phyloP scores from a whole-genome alignment of 2,329 filamentous ascomycete species.

The Atkinsonella hypoxylon region DNA sequence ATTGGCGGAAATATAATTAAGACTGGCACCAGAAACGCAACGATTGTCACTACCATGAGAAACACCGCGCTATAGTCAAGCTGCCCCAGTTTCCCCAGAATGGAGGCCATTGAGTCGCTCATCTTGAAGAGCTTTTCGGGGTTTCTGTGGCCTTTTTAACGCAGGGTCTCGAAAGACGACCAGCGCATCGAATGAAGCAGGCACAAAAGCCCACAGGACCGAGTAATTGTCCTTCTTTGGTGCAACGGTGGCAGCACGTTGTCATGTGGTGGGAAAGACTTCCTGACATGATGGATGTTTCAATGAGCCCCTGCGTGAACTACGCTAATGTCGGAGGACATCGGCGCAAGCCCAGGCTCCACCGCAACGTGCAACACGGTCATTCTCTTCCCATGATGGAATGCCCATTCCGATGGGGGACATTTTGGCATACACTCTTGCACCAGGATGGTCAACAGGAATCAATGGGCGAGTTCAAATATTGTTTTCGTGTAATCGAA shows the following conservation, averaged over 20 bases:
- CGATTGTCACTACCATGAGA: constrained; percentile 30
- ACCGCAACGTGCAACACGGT: no score
- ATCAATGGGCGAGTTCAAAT: no score
- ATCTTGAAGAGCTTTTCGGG: not conserved
- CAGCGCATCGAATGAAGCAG: no score
- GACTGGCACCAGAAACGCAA: constrained; percentile 41
- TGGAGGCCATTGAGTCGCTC: not conserved
- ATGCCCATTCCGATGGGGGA: no score
- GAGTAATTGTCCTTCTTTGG: no score
- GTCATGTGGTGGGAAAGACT: not conserved
- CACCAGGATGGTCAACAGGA: no score
- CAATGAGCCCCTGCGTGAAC: not conserved
- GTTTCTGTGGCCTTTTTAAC: not conserved
- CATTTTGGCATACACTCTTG: no score
- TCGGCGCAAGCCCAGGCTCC: no score
- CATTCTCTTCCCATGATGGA: no score
- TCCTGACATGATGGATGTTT: not conserved
- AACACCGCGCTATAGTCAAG: constrained; percentile 22
- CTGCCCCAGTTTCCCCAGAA: constrained; percentile 8
- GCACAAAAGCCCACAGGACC: no score
- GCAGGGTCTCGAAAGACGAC: not conserved
- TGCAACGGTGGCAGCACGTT: no score
- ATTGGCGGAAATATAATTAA: constrained; percentile 43
- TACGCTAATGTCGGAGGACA: not conserved
- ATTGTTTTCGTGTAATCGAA: no score